phyloP scores from a whole-genome alignment of 176 grass and related monocot species.

The Zoysia pacifica region DNA sequence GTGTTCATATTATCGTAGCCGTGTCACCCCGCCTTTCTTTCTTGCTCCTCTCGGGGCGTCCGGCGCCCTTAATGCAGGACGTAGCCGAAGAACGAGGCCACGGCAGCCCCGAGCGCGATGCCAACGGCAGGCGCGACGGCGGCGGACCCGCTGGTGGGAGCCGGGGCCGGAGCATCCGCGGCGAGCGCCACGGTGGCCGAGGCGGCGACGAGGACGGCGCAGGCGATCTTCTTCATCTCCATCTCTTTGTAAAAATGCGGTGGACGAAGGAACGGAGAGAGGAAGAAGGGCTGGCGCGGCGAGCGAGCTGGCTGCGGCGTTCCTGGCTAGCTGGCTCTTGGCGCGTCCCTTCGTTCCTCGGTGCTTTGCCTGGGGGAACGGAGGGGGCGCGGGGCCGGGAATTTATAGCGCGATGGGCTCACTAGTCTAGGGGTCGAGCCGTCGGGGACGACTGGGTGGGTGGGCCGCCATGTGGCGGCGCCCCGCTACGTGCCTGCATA shows the following conservation, averaged over 20 bases:
- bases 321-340: conserved; percentile 15
- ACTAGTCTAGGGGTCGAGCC: conserved; percentile 12
- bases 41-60: neutral
- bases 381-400: neutral
- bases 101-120: conserved; percentile 53
- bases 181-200: conserved; percentile 68
- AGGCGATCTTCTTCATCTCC: conserved; percentile 98
- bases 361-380: conserved; percentile 51
- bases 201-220: conserved; percentile 73
- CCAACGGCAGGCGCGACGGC: conserved; percentile 52
- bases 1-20: neutral
- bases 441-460: conserved; percentile 14
- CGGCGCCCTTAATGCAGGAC: conserved; percentile 57
- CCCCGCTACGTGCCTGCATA: conserved; percentile 36
- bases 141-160: conserved; percentile 55
- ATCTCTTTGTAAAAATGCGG: conserved; percentile 30
- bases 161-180: conserved; percentile 65
- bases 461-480: conserved; percentile 39
- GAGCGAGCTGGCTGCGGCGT: conserved; percentile 35
- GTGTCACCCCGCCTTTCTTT: neutral
- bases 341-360: neutral
- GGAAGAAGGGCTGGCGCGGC: neutral
- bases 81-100: conserved; percentile 81
- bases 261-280: conserved; percentile 21
- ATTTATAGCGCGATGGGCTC: conserved; percentile 62